Base-by-base conservation (phyloP, 768 basidiomycete species). In the Naganishia vishniacii region DNA sequence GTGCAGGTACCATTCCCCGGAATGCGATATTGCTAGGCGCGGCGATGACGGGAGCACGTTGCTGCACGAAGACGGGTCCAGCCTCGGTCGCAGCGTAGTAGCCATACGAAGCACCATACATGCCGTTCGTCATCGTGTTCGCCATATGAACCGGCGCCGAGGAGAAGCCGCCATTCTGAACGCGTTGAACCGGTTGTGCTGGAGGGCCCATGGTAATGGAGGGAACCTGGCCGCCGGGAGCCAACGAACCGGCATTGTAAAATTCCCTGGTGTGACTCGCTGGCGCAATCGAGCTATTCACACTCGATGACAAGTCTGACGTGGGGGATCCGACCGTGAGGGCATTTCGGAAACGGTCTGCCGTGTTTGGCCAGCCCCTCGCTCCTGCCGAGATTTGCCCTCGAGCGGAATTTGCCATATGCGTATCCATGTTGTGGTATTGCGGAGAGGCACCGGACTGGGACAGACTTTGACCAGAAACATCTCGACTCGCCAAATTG, bases 391-490 rank as follows among this genome's bases (percentile, higher is more conserved):
- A 13, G 3, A 34, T 7, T 7, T 37, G 53, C 6, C 20, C 53
- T 20, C 32, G 23, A 37, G 34, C 28, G 8, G 49, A 34, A 13
- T 18, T 34, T 3, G 32, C 16, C 23, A 41, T 23, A 18, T 56
- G 23, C 9, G 32, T n/a, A 15, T 56, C 37, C 12, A 34, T 34
- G 23, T n/a, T 56, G 37, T 18, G 13, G 53, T 56, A 41, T 56
- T 56, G 53, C 32, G 53, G 53, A 40, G 53, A 56, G 5, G 37
- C 53, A 23, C 53, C 26, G 23, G 34, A 18, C 23, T 56, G 53
- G 11, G 53, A 56, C 9, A 23, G 53, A 11, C 34, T 40, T 40
- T 34, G 34, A 41, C 53, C 20, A 18, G 40, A 34, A 23, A 37
- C 8, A 8, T 56, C 37, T 18, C 53, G 53, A 7, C 37, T 15